These are phyloP conservation scores for Styphnolobium japonicum DNA, from an alignment of 306 rosid genomes.

Conservation along the genomic window DNA sequence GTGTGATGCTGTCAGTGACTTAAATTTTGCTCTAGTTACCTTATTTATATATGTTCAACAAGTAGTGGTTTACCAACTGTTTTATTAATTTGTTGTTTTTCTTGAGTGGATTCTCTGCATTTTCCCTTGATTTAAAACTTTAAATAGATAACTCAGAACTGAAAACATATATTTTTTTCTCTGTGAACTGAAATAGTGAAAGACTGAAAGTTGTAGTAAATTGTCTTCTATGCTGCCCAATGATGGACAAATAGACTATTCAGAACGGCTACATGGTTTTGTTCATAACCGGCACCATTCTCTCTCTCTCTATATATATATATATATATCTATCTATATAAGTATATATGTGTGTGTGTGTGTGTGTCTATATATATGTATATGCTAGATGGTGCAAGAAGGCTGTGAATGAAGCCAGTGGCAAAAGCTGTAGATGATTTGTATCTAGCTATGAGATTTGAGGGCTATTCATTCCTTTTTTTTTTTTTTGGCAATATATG, in stretches of 20 bases:
- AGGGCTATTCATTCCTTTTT: constrained; percentile 16
- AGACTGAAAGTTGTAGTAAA: neutral
- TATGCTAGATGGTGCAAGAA: constrained; percentile 7
- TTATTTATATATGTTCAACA: neutral
- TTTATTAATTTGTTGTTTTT: neutral
- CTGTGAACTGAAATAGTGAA: neutral
- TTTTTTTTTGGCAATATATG: neutral
- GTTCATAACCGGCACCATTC: constrained; percentile 26
- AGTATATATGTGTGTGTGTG: neutral
- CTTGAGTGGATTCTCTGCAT: neutral
- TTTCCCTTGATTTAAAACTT: constrained; percentile 3
- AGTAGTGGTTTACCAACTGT: neutral
- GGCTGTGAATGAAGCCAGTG: constrained; percentile 29
- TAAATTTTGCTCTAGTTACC: neutral
- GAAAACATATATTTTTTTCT: neutral
- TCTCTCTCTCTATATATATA: neutral
- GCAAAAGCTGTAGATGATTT: constrained; percentile 12
- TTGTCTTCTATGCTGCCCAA: constrained; percentile 20
- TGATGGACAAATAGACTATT: constrained; percentile 20
- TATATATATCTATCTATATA: no score
- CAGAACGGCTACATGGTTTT: constrained; percentile 19
- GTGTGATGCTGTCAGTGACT: neutral
- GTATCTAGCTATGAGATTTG: constrained; percentile 35
- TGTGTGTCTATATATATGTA: neutral
- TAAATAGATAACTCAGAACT: neutral